Percentiles rank a stretch among this genome's conserved stretches.
Conservation (phyloP, 75 land plant genomes). For the Ceratopteris richardii region DNA sequence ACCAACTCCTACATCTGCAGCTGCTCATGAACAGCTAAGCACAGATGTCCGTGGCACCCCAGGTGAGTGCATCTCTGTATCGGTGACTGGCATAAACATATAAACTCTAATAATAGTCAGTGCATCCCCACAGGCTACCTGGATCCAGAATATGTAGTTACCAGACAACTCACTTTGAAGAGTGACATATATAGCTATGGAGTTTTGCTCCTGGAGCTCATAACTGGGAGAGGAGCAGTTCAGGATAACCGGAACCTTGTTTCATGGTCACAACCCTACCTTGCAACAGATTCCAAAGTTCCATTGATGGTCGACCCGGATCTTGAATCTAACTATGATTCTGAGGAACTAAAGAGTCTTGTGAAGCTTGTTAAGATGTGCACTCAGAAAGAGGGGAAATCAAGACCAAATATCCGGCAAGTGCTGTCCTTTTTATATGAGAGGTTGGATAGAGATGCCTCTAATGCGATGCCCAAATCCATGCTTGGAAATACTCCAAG, state of each 20-base stretch:
- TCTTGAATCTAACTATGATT: constrained; percentile 26
- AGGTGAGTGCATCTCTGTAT: constrained; percentile 15
- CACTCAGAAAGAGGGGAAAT: constrained; percentile 61
- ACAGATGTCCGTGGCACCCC: constrained; percentile 32
- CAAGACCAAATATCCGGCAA: constrained; percentile 78
- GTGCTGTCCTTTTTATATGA: constrained; percentile 68
- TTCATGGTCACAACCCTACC: constrained; percentile 29
- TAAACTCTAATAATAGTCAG: no score
- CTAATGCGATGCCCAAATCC: neutral
- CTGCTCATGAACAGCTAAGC: constrained; percentile 9
- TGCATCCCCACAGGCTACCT: constrained; percentile 30
- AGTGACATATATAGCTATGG: constrained; percentile 40
- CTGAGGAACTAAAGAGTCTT: constrained; percentile 53
- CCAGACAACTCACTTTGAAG: constrained; percentile 7
- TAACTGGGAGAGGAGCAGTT: constrained; percentile 24
- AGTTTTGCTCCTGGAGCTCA: constrained; percentile 24
- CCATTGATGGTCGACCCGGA: constrained; percentile 21
- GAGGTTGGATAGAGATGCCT: constrained; percentile 26
- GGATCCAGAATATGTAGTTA: constrained; percentile 24
- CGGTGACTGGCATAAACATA: no score
- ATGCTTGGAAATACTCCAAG: neutral
- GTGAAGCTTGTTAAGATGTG: constrained; percentile 54
- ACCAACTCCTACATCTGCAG: constrained; percentile 1
- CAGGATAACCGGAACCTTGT: constrained; percentile 21
- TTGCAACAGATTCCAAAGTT: constrained; percentile 11